Evolutionary conservation across 2,329 filamentous ascomycete species (phyloP).

Genomic region (Microdochium paspali): DNA sequence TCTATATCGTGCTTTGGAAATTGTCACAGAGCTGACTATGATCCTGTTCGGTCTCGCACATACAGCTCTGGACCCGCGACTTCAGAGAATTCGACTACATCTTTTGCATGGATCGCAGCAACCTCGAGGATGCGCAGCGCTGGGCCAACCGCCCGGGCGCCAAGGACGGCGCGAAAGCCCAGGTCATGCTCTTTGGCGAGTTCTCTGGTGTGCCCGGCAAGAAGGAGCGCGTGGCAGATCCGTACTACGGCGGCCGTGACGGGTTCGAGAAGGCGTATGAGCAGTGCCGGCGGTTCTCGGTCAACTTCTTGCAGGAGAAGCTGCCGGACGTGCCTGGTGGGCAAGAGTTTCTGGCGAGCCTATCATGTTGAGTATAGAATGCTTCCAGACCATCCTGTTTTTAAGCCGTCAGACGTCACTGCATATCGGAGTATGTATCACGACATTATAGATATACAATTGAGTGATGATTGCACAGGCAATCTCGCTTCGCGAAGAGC

Average conservation of each 20-base stretch:
- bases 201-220: constrained; percentile 56
- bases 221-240: constrained; percentile 68
- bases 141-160: constrained; percentile 45
- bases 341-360: not conserved
- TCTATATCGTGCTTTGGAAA: not conserved
- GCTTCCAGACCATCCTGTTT: too few species aligned
- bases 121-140: constrained; percentile 61
- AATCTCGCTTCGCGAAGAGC: too few species aligned
- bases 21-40: not conserved
- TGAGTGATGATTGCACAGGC: too few species aligned
- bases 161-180: constrained; percentile 41
- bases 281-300: constrained; percentile 69
- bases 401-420: too few species aligned
- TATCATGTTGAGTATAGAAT: not conserved
- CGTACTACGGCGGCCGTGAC: constrained; percentile 80
- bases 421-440: too few species aligned
- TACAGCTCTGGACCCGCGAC: constrained; percentile 51
- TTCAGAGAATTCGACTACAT: constrained; percentile 87
- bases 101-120: constrained; percentile 85
- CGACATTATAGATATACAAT: too few species aligned
- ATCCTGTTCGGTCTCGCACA: not conserved
- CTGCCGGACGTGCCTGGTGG: constrained; percentile 24
- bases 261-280: constrained; percentile 83
- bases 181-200: constrained; percentile 78
- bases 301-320: constrained; percentile 61